Evolutionary conservation across 176 grass and related monocot species (phyloP), one percentile per base, ranked within the genome.

Genomic region (Oryza australiensis): DNA sequence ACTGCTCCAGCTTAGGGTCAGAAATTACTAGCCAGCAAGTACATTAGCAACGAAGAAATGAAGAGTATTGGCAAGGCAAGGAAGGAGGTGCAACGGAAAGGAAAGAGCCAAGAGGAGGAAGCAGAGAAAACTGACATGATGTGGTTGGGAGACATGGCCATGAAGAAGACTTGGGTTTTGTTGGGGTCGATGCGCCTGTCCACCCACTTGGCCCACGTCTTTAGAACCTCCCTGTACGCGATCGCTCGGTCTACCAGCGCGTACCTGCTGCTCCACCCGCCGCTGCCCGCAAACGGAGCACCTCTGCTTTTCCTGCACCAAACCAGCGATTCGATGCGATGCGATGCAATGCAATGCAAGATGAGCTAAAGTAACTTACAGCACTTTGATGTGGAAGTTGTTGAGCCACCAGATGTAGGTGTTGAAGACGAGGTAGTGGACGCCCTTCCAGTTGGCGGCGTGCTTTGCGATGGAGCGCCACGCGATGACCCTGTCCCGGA

Each of bases 91-190:
- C 15, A 68, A 35, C 3, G 30, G 66, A 28, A 10, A 12, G 26
- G 15, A n/a, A 74, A 66, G 40, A 35, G 34, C n/a, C n/a, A n/a
- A 35, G 34, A 35, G 5, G 34, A 35, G 33, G 6, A 5, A 5
- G n/a, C n/a, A n/a, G n/a, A n/a, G n/a, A 7, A 34, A 34, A 35
- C 34, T 37, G 7, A 37, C 35, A 45, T 53, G 74, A 88, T 49
- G 70, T 97, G 94, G 72, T 97, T 97, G 22, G 94, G 94, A 0
- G 94, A 97, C 89, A 92, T 94, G 87, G 89, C 90, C 91, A 97
- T 97, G 87, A 94, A 97, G 87, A 97, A 97, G 60, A 94, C 91
- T 32, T 42, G 92, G 3, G 94, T 90, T 53, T 71, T 70, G 10
- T 40, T 77, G 18, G 94, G 89, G 78, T 97, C 84, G 70, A 97